Base-by-base conservation (phyloP, 2,329 filamentous ascomycete species). In the Cytospora leucostoma region DNA sequence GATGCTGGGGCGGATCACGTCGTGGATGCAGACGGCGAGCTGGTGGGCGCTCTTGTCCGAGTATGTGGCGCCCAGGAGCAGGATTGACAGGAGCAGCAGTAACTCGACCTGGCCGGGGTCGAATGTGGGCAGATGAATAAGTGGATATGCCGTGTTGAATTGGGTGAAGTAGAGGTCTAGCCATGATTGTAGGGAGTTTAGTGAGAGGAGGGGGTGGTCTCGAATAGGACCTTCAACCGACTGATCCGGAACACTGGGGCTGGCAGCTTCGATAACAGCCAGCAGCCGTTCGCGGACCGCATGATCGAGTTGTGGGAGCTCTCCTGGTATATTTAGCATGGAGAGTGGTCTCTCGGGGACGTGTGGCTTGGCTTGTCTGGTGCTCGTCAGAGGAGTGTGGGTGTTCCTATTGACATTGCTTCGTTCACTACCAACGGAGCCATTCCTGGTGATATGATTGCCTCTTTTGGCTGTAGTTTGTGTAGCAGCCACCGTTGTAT, bases 61-160 rank as follows among this genome's bases (percentile, higher is more conserved):
- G 67, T 88, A 88, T 0, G 85, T 88, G 0, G 85, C 85, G 0
- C 86, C 85, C n/a, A 88, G 78, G 3, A 86, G 75, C 2, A 88
- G 67, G 0, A 88, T 77, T 0, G 85, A 80, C 0, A 82, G 73
- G 0, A 88, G 74, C 0, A 87, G 75, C 0, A 87, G 72, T 0
- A 83, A 77, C 33, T 88, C 81, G 0, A 79, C 75, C 3, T 74
- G 70, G 8, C 74, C 76, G 1, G 82, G 78, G 51, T 84, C 76
- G 68, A 88, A 88, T 0, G 84, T 87, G 1, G 83, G 75, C 66
- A 81, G 76, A 64, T 88, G 84, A 10, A 88, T 79, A 1, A 88
- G 74, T 0, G 85, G 86, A 66, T 88, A 88, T 0, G 80, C 77
- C 0, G 79, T 79, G 69, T 88, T 88, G 73, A 88, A 88, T 2